Conservation (phyloP, 768 basidiomycete species). For the Termitomyces sp. region DNA sequence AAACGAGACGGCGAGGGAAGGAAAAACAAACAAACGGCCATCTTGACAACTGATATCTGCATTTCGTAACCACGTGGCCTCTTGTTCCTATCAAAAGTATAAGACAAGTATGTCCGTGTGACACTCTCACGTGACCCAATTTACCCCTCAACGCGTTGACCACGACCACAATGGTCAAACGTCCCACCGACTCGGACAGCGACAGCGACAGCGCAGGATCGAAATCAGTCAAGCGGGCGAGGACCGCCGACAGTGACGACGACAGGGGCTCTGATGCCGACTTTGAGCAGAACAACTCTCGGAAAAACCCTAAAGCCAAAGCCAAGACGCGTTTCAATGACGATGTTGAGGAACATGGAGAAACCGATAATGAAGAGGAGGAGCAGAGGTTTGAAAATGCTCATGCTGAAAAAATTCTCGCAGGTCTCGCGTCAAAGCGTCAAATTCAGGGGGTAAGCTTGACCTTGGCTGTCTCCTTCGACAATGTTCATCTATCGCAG, state of each 20-base stretch:
- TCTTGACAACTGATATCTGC: background rate
- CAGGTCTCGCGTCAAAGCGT: slow-evolving; percentile 44
- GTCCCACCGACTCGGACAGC: slow-evolving; percentile 38
- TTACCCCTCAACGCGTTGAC: background rate
- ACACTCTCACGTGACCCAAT: background rate
- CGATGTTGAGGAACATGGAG: slow-evolving; percentile 23
- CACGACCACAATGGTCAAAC: slow-evolving; percentile 45
- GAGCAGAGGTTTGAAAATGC: slow-evolving; percentile 64
- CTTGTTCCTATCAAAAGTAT: slow-evolving; percentile 1
- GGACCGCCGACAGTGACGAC: slow-evolving; percentile 22
- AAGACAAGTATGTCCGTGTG: too few relatives aligned
- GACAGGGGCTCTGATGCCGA: slow-evolving; percentile 17
- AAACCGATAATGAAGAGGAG: slow-evolving; percentile 42
- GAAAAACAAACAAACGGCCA: background rate
- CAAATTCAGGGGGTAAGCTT: slow-evolving; percentile 42
- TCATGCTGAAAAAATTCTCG: slow-evolving; percentile 51
- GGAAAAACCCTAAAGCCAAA: slow-evolving; percentile 10
- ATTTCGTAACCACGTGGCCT: slow-evolving; percentile 1
- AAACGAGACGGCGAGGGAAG: background rate
- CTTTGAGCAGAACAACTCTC: slow-evolving; percentile 15
- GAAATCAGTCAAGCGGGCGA: slow-evolving; percentile 26
- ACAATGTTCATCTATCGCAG: slow-evolving; percentile 31
- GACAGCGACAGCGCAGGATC: slow-evolving; percentile 42
- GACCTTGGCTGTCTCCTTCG: slow-evolving; percentile 4
- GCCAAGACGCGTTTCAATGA: slow-evolving; percentile 30